Evolutionary conservation across 306 rosid genomes (phyloP).

Genomic region (Cucurbita argyrosperma): DNA sequence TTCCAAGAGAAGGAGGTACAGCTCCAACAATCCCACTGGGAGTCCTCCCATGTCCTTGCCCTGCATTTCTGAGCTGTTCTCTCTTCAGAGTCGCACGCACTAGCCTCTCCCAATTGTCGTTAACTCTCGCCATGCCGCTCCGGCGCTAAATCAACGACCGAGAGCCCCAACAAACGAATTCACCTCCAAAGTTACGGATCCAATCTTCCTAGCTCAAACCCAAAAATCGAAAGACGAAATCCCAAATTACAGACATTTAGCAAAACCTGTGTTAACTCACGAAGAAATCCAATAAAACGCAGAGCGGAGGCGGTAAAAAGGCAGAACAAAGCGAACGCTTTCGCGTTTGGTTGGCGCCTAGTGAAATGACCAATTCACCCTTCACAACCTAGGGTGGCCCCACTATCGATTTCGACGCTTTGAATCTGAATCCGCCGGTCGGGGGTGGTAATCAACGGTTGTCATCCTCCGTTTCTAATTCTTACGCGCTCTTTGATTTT

Average conservation of each 20-base stretch:
- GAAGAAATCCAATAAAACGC: not conserved
- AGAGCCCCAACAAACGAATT: not conserved
- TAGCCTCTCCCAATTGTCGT: slow-evolving; percentile 62
- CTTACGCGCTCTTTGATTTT: not conserved
- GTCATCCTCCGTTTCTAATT: not conserved
- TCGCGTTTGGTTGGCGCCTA: not conserved
- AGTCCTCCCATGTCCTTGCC: slow-evolving; percentile 43
- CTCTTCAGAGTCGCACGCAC: slow-evolving; percentile 68
- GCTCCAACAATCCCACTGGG: slow-evolving; percentile 71
- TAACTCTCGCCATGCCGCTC: slow-evolving; percentile 61
- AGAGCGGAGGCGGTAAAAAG: not conserved
- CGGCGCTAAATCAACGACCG: slow-evolving; percentile 11
- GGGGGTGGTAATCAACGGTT: not conserved
- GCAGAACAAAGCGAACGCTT: not conserved
- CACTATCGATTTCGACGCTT: not conserved
- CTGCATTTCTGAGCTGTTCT: slow-evolving; percentile 55
- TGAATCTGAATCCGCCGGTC: not conserved
- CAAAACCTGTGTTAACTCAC: not conserved
- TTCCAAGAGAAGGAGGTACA: slow-evolving; percentile 66
- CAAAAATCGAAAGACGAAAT: not conserved
- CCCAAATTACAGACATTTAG: not conserved
- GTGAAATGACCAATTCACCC: not conserved
- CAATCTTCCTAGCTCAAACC: not conserved
- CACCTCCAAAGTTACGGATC: not conserved
- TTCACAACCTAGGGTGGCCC: not conserved